Base-by-base conservation (phyloP, 2,329 filamentous ascomycete species). In the Neonectria faginata region DNA sequence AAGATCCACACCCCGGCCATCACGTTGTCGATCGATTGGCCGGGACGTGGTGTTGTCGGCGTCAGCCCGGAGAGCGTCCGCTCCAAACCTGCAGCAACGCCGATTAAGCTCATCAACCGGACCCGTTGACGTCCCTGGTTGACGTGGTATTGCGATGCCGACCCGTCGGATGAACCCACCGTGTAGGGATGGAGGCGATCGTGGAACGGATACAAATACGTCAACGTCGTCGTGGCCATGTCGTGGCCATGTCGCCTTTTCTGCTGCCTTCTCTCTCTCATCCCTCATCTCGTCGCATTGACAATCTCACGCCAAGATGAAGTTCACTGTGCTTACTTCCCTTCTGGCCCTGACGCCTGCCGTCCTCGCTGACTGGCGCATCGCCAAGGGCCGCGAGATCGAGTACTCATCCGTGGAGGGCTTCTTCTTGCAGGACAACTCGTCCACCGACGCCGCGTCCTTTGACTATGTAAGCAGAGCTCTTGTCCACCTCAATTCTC, bases 391-490 rank as follows among this genome's bases (percentile, higher is more conserved):
- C 36, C 77, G 75, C 42, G 82, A 85, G 60, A 83, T 89, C 73
- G 84, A 85, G 62, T 91, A 90, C 74, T 86, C 84, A 0, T 85
- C 88, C 0, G 81, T 91, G 0, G 79, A 81, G 0, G 89, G 88
- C 0, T 87, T 88, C 75, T 92, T 92, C 70, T 78, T 88, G 22
- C 89, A 92, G 71, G 89, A 91, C 72, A 84, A 90, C 22, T 72
- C 81, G 0, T 72, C 79, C 4, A 91, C 89, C 0, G 78, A 86
- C 60, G 77, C 88, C 2, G 79, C 74, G 2, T 84, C 78, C 2
- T 92, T 91, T 76, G 88, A 91, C 77, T 91, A 91, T 73, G 89
- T 91, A 76, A 72, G 83, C 73, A 61, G 16, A 8, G 6, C 14
- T 5, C 53, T 6, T 62, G 52, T 18, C 16, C 11, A 5, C 11